Evolutionary conservation across 371 early-diverging fungal species (phyloP).

Genomic region (Syncephalastrum racemosum): DNA sequence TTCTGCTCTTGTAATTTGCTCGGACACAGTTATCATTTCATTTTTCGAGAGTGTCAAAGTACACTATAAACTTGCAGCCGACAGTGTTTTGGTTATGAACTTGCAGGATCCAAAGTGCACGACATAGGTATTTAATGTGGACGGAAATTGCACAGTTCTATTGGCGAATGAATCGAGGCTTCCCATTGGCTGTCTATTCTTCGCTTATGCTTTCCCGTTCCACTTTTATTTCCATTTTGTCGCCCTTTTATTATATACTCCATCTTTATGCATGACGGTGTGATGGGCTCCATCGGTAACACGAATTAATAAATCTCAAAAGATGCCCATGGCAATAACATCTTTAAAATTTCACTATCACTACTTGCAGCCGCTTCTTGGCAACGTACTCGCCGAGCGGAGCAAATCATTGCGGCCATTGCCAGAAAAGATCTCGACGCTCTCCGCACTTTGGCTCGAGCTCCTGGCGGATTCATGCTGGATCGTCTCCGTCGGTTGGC

Average conservation of each 20-base stretch:
- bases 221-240: conserved; percentile 1
- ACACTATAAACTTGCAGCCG: too few species aligned
- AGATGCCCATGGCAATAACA: neutral
- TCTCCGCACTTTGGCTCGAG: conserved; percentile 32
- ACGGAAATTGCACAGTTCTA: too few species aligned
- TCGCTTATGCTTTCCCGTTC: too few species aligned
- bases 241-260: neutral
- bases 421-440: conserved; percentile 26
- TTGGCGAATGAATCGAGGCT: too few species aligned
- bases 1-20: too few species aligned
- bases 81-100: too few species aligned
- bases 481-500: conserved; percentile 37
- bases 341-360: neutral
- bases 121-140: too few species aligned
- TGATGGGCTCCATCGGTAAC: conserved; percentile 29
- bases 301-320: too few species aligned
- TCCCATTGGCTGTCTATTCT: too few species aligned
- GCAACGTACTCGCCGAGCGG: conserved; percentile 30
- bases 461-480: conserved; percentile 37
- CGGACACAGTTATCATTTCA: too few species aligned
- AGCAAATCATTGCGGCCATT: conserved; percentile 32
- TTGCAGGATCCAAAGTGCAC: too few species aligned
- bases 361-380: conserved; percentile 9
- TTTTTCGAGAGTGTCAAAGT: too few species aligned
- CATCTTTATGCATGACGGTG: conserved; percentile 23